Evolutionary conservation across 1,139 yeast genomes (phyloP).

Genomic region (Yamadazyma spencermartinsiae): DNA sequence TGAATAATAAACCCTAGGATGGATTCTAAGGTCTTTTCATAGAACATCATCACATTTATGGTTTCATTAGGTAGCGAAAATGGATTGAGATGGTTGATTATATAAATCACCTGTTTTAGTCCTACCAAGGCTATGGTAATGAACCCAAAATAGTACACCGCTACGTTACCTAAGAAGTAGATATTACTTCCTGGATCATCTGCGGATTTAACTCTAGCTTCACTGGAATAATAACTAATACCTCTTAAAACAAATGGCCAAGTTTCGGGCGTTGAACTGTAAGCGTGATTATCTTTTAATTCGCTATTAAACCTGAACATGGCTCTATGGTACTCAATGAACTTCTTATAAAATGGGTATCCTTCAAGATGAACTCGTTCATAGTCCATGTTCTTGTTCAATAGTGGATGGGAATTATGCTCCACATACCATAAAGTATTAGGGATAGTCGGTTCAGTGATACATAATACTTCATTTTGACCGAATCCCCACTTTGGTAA

Average conservation of each 20-base stretch:
- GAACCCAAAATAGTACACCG: conserved; percentile 31
- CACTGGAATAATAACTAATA: conserved; percentile 28
- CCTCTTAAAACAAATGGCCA: conserved; percentile 45
- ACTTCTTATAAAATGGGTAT: conserved; percentile 29
- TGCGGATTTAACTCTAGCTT: conserved; percentile 17
- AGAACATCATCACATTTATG: conserved; percentile 17
- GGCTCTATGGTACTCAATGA: conserved; percentile 36
- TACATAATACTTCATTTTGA: conserved; percentile 78
- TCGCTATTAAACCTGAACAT: conserved; percentile 32
- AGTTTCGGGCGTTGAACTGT: conserved; percentile 32
- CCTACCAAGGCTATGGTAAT: conserved; percentile 22
- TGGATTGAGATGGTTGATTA: conserved; percentile 34
- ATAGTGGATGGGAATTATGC: conserved; percentile 53
- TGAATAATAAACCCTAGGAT: conserved; percentile 38
- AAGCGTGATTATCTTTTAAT: conserved; percentile 28
- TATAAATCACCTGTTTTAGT: conserved; percentile 21
- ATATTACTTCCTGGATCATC: conserved; percentile 28
- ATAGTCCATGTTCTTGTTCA: conserved; percentile 27
- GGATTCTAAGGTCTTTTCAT: conserved; percentile 25
- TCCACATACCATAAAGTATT: conserved; percentile 70
- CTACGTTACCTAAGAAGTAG: conserved; percentile 39
- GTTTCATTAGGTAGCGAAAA: conserved; percentile 23
- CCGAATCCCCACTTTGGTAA: conserved; percentile 70
- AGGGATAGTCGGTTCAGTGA: conserved; percentile 58
- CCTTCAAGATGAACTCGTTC: conserved; percentile 29